Base-by-base conservation (phyloP, 805 yeast species). In the Spathaspora sp. region DNA sequence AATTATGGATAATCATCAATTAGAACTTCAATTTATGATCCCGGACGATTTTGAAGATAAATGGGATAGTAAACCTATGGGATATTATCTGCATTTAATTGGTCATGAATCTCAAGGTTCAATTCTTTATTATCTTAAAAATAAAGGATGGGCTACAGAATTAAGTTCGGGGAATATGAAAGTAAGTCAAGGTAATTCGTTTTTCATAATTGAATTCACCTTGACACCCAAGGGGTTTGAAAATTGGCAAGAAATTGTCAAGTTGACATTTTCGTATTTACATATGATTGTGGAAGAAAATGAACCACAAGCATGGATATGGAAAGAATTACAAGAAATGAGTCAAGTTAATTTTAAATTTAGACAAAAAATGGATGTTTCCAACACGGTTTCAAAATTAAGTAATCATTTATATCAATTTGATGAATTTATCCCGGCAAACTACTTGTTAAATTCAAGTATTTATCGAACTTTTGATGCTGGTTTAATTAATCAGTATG, bases 21-120 rank as follows among this genome's bases (percentile, higher is more conserved):
- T 94, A 44, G 86, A 83, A 55, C 53, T 94, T 12, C 66, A 80
- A 2, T 94, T 94, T 67, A 74, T 79, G 48, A 80, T 88, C 11
- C 97, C 97, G 2, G 91, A 88, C 61, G 85, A 85, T 57, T 79
- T 80, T 48, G 79, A 78, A 23, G 66, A 71, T 48, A 55, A 65
- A 19, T 88, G 92, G 88, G 78, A 79, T 49, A 77, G 79, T 20
- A 82, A 82, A 58, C 96, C 97, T 0, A 77, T 81, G 6, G 81
- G 78, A 51, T 87, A 90, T 67, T 79, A 73, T 57, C 81, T 92
- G 18, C 97, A 94, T 66, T 73, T 94, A 49, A 71, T 93, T 46
- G 98, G 98, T 42, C 98, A 93, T 67, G 99, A 93, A 70, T 88
- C 94, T 46, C 77, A 85, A 47, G 98, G 98, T 1, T 90, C 97